A percentile compares a stretch with the other conserved stretches of the same genome.
Evolutionary conservation across 768 basidiomycete genomes (phyloP).

Genomic region (Panus rudis): DNA sequence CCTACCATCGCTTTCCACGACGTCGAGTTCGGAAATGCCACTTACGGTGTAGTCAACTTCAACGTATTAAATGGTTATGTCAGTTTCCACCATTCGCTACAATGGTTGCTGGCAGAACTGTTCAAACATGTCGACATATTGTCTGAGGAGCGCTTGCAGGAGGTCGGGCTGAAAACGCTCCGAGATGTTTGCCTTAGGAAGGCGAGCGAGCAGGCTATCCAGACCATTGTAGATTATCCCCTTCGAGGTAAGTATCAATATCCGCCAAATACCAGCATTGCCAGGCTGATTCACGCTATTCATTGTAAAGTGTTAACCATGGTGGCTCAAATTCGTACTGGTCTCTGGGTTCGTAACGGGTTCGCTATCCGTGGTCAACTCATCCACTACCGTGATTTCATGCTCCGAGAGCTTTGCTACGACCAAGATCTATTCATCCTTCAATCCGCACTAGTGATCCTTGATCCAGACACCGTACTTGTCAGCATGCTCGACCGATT

Average conservation of each 20-base stretch:
- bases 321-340: constrained; percentile 92
- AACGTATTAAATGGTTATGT: constrained; percentile 77
- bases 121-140: constrained; percentile 77
- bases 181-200: constrained; percentile 55
- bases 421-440: constrained; percentile 93
- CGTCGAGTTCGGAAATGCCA: constrained; percentile 53
- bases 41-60: constrained; percentile 65
- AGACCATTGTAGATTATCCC: constrained; percentile 83
- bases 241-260: constrained; percentile 58
- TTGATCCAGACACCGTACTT: constrained; percentile 74
- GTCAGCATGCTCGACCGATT: constrained; percentile 89
- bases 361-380: constrained; percentile 92
- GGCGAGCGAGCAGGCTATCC: constrained; percentile 58
- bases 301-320: constrained; percentile 61
- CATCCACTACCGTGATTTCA: constrained; percentile 93
- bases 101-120: constrained; percentile 86
- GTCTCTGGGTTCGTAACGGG: constrained; percentile 97
- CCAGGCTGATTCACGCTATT: neutral
- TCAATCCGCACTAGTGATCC: constrained; percentile 73
- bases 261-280: too few species aligned
- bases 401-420: constrained; percentile 91
- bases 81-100: constrained; percentile 88
- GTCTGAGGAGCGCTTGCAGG: constrained; percentile 43
- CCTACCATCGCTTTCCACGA: constrained; percentile 54
- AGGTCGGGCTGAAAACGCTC: constrained; percentile 46